Evolutionary conservation across 2,329 filamentous ascomycete species (phyloP), one percentile per base, ranked within the genome.

Genomic region (Colletotrichum sansevieriae): DNA sequence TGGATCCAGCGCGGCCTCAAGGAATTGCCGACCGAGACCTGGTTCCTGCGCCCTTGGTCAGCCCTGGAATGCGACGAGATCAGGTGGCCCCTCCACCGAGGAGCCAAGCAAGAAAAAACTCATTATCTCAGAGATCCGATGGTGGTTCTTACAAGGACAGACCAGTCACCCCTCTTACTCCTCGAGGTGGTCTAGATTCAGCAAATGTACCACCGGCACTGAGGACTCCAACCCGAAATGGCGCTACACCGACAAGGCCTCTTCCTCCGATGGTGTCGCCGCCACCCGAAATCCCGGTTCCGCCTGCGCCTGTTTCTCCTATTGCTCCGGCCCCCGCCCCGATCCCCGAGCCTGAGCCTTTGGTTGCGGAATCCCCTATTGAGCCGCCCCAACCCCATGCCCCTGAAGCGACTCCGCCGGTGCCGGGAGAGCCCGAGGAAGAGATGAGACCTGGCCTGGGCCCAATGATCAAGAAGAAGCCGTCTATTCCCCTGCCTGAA

Each of bases 401-500:
- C 58, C 29, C 54, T 22, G 56, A 68, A n/a, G 51, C 68, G 12
- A 65, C 54, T 10, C 46, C 68, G 5, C 59, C 76, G 2, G 75
- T 75, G 13, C 74, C 78, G 4, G 74, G 78, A 1, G 76, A 77
- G 6, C 70, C 74, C 41, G 61, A 72, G 2, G 82, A 84, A 60
- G 83, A 85, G 2, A 75, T 70, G 7, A 82, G 93, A n/a, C 93
- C 94, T 18, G 94, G 94, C 1, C 85, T 97, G 6, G 94, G 94
- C 0, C 93, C 94, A 2, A 97, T 97, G 95, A 91, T 98, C 74
- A 95, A 93, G 79, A 89, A 91, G 71, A 93, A 93, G 76, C 88
- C 87, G 70, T 91, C 90, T 1, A 90, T 29, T 29, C 29, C 29
- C 29, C 29, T 29, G 29, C 29, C 29, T 7, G 29, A 29, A 7